Conservation (phyloP, 768 basidiomycete species). For the Mycena crocata region DNA sequence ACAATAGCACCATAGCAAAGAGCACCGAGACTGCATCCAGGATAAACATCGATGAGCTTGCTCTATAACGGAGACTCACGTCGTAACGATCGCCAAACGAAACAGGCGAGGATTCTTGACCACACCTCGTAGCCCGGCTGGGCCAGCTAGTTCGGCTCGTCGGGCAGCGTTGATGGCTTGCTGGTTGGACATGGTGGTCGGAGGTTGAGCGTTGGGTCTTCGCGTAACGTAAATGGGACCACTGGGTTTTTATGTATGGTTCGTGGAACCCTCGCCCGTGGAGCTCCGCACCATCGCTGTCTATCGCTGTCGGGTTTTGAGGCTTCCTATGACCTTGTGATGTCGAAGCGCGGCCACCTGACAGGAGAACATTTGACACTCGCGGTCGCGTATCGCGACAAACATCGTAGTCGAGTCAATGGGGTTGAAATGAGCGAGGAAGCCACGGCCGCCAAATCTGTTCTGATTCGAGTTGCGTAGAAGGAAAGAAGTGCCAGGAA, state of each 20-base stretch:
- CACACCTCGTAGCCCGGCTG: constrained; percentile 32
- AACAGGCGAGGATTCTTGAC: constrained; percentile 35
- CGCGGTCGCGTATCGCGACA: constrained; percentile 5
- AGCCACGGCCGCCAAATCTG: no score
- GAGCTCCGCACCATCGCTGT: constrained; percentile 10
- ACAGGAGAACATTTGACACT: constrained; percentile 4
- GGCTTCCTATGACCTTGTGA: constrained; percentile 20
- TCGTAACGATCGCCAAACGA: constrained; percentile 33
- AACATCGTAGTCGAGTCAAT: no score
- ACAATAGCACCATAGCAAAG: constrained; percentile 34
- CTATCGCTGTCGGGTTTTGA: neutral
- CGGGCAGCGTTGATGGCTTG: constrained; percentile 36
- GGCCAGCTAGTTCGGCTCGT: constrained; percentile 36
- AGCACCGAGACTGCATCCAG: constrained; percentile 30
- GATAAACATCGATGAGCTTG: neutral
- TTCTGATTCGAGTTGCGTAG: no score
- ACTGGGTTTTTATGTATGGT: constrained; percentile 17
- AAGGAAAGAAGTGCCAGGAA: no score
- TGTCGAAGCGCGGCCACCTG: constrained; percentile 26
- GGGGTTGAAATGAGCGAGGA: no score
- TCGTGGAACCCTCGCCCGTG: neutral
- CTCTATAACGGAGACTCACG: constrained; percentile 17
- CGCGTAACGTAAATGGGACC: neutral
- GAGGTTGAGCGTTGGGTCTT: neutral
- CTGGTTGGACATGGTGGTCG: constrained; percentile 23